These are phyloP conservation scores for Boletus patriciae DNA, from an alignment of 768 basidiomycete genomes.

Conservation along the genomic window DNA sequence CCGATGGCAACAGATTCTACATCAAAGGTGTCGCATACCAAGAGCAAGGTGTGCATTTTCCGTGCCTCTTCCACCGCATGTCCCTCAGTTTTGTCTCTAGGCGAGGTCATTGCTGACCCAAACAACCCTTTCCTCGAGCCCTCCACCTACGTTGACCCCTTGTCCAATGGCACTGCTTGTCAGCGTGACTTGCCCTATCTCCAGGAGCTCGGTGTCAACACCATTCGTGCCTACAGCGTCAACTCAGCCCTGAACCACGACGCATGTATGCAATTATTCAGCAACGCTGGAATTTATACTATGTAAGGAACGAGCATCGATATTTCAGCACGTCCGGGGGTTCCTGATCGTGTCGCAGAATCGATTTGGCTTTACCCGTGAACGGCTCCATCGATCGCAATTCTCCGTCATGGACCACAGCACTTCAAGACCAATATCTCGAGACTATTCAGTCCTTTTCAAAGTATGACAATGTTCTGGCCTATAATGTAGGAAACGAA, in stretches of 20 bases:
- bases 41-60: conserved; percentile 57
- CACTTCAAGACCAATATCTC: conserved; percentile 76
- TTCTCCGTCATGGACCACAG: conserved; percentile 76
- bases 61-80: not conserved
- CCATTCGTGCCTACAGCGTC: conserved; percentile 85
- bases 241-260: conserved; percentile 83
- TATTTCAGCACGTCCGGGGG: conserved; percentile 1
- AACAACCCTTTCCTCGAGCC: conserved; percentile 71
- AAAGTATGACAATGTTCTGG: conserved; percentile 88
- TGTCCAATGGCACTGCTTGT: conserved; percentile 67
- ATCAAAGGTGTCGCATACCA: conserved; percentile 90
- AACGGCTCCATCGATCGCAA: conserved; percentile 82
- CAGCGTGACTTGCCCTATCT: conserved; percentile 78
- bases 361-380: conserved; percentile 82
- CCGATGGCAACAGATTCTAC: conserved; percentile 76
- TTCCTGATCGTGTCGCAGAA: conserved; percentile 43
- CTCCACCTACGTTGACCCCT: conserved; percentile 75
- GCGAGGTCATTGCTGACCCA: conserved; percentile 39
- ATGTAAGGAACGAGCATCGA: conserved; percentile 54
- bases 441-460: conserved; percentile 75
- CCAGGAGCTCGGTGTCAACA: conserved; percentile 73
- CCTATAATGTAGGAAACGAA: conserved; percentile 90
- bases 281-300: conserved; percentile 80
- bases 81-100: conserved; percentile 23
- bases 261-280: conserved; percentile 77